phyloP scores from a whole-genome alignment of 495 filamentous ascomycete genomes.

The Tuber microsphaerosporum region DNA sequence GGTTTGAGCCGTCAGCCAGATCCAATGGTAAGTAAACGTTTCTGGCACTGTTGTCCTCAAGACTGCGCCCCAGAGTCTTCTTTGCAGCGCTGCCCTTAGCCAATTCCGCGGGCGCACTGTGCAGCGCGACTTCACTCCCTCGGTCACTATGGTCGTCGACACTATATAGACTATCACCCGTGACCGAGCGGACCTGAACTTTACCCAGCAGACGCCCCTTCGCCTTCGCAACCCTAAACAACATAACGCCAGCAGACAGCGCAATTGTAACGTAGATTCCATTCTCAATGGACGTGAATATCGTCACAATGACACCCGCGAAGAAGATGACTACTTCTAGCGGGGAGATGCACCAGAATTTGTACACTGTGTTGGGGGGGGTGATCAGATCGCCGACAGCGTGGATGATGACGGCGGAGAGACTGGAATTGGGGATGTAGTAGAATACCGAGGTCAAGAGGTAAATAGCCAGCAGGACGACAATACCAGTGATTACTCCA shows the following conservation, averaged over 20 bases:
- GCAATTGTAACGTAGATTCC: slow-evolving; percentile 84
- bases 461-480: slow-evolving; percentile 93
- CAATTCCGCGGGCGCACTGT: not conserved
- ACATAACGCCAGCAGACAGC: slow-evolving; percentile 66
- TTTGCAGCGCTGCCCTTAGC: not conserved
- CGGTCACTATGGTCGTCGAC: slow-evolving; percentile 51
- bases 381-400: slow-evolving; percentile 94
- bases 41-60: slow-evolving; percentile 12
- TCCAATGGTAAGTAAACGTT: slow-evolving; percentile 88
- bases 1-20: slow-evolving; percentile 84
- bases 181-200: slow-evolving; percentile 80
- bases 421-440: slow-evolving; percentile 78
- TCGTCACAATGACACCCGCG: slow-evolving; percentile 79
- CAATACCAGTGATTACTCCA: slow-evolving; percentile 77
- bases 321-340: slow-evolving; percentile 92
- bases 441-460: slow-evolving; percentile 86
- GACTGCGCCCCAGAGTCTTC: slow-evolving; percentile 1
- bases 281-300: slow-evolving; percentile 82
- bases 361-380: slow-evolving; percentile 84
- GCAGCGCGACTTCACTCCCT: slow-evolving; percentile 24
- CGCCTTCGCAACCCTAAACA: slow-evolving; percentile 75
- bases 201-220: slow-evolving; percentile 80
- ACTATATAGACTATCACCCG: slow-evolving; percentile 62
- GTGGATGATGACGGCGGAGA: slow-evolving; percentile 96
- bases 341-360: slow-evolving; percentile 91